Conservation (phyloP, 345 rosid species). For the Citrus inodora region DNA sequence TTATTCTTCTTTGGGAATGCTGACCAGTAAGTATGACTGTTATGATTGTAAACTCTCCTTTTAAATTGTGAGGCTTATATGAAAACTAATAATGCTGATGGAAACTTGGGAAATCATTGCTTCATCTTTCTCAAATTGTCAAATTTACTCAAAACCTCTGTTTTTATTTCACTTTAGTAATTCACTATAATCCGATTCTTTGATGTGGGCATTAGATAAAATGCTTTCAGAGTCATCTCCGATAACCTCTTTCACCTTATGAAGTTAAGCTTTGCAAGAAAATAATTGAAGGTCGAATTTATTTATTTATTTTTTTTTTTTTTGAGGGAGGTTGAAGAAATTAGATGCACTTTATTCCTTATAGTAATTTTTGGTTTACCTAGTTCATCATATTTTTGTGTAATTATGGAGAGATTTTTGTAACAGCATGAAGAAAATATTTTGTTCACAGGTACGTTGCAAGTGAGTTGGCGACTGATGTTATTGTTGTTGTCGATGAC, state of each 20-base stretch:
- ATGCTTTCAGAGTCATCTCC: background rate
- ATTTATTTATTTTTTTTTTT: no score
- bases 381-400: background rate
- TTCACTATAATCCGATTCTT: background rate
- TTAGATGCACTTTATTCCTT: background rate
- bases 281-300: background rate
- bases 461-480: conserved; percentile 75
- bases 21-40: background rate
- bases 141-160: background rate
- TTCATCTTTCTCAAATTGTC: background rate
- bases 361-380: background rate
- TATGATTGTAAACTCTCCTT: background rate
- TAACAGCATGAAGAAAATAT: background rate
- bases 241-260: background rate
- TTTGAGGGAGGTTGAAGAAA: background rate
- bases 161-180: background rate
- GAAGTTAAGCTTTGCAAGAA: background rate
- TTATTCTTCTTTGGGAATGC: background rate
- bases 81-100: background rate
- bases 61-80: no score
- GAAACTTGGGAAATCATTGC: background rate
- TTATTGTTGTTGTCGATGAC: conserved; percentile 51
- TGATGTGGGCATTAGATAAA: background rate
- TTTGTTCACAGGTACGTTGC: conserved; percentile 50
- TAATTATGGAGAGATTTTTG: background rate